Evolutionary conservation across 2,329 filamentous ascomycete species (phyloP).

Genomic region (Trichoderma oligosporum): DNA sequence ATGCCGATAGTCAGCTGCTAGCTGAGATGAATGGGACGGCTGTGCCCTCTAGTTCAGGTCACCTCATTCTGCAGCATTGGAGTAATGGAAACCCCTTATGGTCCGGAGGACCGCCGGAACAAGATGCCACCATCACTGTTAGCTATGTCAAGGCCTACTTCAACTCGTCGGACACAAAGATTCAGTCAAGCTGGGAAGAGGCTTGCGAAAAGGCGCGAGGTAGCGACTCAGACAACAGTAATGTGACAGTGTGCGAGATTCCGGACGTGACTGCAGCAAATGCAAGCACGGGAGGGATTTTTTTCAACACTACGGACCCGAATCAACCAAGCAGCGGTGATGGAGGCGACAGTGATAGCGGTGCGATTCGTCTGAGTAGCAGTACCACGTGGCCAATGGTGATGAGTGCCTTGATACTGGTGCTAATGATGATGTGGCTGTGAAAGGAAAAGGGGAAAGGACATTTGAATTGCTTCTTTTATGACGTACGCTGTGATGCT

Average conservation of each 20-base stretch:
- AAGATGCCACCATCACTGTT: constrained; percentile 61
- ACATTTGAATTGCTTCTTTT: not conserved
- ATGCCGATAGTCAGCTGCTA: constrained; percentile 59
- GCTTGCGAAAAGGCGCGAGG: constrained; percentile 19
- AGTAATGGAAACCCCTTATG: constrained; percentile 70
- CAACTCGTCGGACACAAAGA: constrained; percentile 55
- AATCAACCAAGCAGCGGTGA: not conserved
- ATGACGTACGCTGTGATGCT: not conserved
- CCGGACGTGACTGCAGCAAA: constrained; percentile 24
- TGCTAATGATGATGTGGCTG: constrained; percentile 2
- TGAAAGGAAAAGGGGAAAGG: not conserved
- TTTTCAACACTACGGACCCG: constrained; percentile 19
- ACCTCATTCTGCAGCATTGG: constrained; percentile 71
- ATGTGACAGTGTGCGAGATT: constrained; percentile 26
- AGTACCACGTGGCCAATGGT: not conserved
- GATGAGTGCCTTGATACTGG: not conserved
- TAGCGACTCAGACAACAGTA: constrained; percentile 1
- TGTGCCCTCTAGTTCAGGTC: constrained; percentile 59
- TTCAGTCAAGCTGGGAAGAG: constrained; percentile 17
- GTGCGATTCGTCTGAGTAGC: not conserved
- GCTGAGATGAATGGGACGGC: constrained; percentile 53
- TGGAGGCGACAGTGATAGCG: not conserved
- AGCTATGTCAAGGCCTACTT: constrained; percentile 76
- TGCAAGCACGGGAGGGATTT: constrained; percentile 25
- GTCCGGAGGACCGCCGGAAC: constrained; percentile 64